Evolutionary conservation across 2,329 filamentous ascomycete species (phyloP), one percentile per base, ranked within the genome.

Genomic region (Ophiosphaerella narmari): DNA sequence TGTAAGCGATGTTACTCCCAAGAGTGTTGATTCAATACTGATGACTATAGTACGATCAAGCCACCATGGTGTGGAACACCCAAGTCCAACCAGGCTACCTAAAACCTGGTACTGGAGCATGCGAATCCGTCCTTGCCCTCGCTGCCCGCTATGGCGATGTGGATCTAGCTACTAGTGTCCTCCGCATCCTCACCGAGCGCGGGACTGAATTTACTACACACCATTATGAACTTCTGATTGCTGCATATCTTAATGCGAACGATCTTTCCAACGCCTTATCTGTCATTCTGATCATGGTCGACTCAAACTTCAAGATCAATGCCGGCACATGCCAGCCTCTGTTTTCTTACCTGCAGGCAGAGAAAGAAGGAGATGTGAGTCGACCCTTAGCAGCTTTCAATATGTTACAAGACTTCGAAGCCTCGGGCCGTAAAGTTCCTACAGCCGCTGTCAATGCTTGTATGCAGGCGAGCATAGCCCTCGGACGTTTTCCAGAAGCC

Each of bases 211-310:
- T 91, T 33, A 77, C 80, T 7, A 73, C 81, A 5, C 80, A 88
- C 54, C 90, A 97, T 67, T 96, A 94, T 72, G 91, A 95, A 70
- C 81, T 87, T 24, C 80, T 97, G 24, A 77, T 92, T 6, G 85
- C 90, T 49, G 82, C 88, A 4, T 90, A 95, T 65, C 78, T 85
- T 9, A 71, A 72, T 13, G 75, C 77, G 3, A 78, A 80, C 2
- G 85, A 94, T 56, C 65, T 93, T 7, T 73, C 76, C 21, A 83
- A 85, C 23, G 88, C 89, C 0, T 79, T 96, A 32, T 82, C 83
- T 35, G 80, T 89, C 1, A 77, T 96, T 13, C 84, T 83, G 57
- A 86, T 91, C 66, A 94, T 96, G 87, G 75, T 82, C 18, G 79
- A 83, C 51, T 82, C 85, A 14, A 84, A 85, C 5, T 68, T 87